Evolutionary conservation across 2,329 filamentous ascomycete genomes (phyloP), one percentile per base, ranked within the genome.

Genomic region (Penicillium sp.): DNA sequence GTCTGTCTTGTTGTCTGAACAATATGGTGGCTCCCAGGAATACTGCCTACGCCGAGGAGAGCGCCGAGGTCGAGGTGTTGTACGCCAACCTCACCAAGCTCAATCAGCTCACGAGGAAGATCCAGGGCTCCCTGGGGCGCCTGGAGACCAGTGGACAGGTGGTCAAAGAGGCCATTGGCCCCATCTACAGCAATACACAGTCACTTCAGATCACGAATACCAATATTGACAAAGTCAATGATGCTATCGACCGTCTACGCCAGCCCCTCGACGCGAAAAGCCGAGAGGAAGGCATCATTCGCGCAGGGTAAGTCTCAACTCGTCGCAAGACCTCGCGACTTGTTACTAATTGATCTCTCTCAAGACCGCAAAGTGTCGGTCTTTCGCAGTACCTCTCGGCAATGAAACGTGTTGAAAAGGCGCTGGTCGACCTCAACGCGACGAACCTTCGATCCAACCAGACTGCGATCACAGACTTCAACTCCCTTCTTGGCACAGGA

Each of bases 381-480:
- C 77, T 99, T 51, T 81, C 85, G 34, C 89, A 89, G 63, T 99
- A 96, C 72, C 83, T 99, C 45, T 86, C 85, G 42, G 96, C 93
- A 6, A 84, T 97, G 62, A 94, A 95, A 74, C 87, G 94, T 39
- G 84, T 96, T 29, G 91, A 88, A 65, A 88, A 88, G 69, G 89
- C 92, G n/a, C 80, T 96, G 50, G 75, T 79, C 54, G 89, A 95
- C 57, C 87, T 99, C 76, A 89, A 88, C 69, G 82, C 88, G 3
- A 93, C 93, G n/a, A 96, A 96, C 62, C 77, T 99, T 47, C 86
- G 90, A 51, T 89, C 92, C 9, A 97, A 96, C 54, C 92, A 97
- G 69, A 87, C 92, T 70, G 91, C 91, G 2, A 89, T 94, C 51
- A 77, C 84, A 42, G 91, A 96, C 55, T 82, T 96, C 49, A 87